A percentile compares a stretch with the other conserved stretches of the same genome.
Evolutionary conservation across 164 flowering plant species (phyloP).

Genomic region (Aristolochia californica): DNA sequence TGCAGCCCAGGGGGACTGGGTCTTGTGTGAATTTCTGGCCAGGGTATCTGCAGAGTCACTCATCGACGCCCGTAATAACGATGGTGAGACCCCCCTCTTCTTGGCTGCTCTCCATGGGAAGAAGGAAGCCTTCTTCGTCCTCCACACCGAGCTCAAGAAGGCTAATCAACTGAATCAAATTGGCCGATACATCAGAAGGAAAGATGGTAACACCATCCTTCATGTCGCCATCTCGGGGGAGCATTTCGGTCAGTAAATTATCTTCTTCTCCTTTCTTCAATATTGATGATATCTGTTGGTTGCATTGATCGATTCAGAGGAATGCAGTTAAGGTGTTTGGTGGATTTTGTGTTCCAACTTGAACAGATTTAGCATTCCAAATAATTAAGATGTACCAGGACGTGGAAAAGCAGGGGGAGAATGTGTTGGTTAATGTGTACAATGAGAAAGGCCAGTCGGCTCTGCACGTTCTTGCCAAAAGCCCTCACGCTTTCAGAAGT

Average conservation of each 20-base stretch:
- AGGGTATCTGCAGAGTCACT: neutral
- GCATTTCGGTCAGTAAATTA: slow-evolving; percentile 11
- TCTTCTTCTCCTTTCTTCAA: neutral
- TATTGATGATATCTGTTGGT: neutral
- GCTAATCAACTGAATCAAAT: neutral
- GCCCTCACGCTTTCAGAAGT: slow-evolving; percentile 28
- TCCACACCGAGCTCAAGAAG: neutral
- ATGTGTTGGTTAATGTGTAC: too few relatives aligned
- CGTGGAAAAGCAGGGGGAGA: slow-evolving; percentile 8
- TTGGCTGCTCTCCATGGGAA: slow-evolving; percentile 18
- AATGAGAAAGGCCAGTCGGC: slow-evolving; percentile 24
- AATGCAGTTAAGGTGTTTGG: neutral
- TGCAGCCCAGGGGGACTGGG: slow-evolving; percentile 12
- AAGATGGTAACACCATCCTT: slow-evolving; percentile 18
- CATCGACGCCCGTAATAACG: slow-evolving; percentile 5
- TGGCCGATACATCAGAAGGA: neutral
- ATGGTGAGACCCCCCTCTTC: slow-evolving; percentile 19
- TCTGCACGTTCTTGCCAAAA: slow-evolving; percentile 29
- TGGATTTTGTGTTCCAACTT: neutral
- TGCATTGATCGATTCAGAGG: too few relatives aligned
- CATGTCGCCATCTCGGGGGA: slow-evolving; percentile 18
- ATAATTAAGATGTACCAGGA: slow-evolving; percentile 12
- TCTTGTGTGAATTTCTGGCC: slow-evolving; percentile 9
- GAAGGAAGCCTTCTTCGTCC: slow-evolving; percentile 7
- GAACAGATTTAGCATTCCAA: slow-evolving; percentile 28